Evolutionary conservation across 805 yeast species (phyloP), one percentile per base, ranked within the genome.

Genomic region (Starmerella scarabaei): DNA sequence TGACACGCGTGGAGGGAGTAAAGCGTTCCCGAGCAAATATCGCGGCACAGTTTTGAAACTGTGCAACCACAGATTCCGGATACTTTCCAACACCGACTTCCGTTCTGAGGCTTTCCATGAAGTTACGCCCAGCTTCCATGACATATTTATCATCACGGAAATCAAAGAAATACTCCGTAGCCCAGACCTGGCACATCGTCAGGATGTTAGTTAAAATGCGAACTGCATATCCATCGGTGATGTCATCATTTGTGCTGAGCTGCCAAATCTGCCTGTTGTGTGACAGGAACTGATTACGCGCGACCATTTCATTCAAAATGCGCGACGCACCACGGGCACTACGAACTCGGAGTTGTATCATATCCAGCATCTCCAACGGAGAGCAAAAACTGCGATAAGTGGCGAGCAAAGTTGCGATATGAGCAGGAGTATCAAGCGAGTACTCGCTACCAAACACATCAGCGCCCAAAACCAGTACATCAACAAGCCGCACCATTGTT

Each of bases 181-280:
- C 73, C 57, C 93, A 68, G 23, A 78, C 69, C 33, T 75, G 68
- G 41, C 84, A 62, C 0, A 84, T 82, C 54, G 82, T 93, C 43
- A 85, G 63, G 24, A 85, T 73, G 30, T 93, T 93, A 29, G 80
- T 66, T 54, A 85, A 91, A 32, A 86, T 80, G 53, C 77, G 82
- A 9, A 80, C 75, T 33, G 82, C 75, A 40, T 74, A 68, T 33
- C 30, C 31, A 24, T 33, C 41, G 17, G 36, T 34, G 3, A 14
- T 27, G n/a, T 40, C 42, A 3, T 19, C 23, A 3, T 29, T 27
- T n/a, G 30, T 34, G 30, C 42, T 37, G n/a, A 21, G 8, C 12
- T 31, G 34, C 50, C 50, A 46, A 2, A 42, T 9, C 7, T 30
- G 32, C 15, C 20, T 19, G 11, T 23, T 11, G 4, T 31, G 14